phyloP scores from a whole-genome alignment of 2,329 filamentous ascomycete genomes.

The Hypoxylon sp. region DNA sequence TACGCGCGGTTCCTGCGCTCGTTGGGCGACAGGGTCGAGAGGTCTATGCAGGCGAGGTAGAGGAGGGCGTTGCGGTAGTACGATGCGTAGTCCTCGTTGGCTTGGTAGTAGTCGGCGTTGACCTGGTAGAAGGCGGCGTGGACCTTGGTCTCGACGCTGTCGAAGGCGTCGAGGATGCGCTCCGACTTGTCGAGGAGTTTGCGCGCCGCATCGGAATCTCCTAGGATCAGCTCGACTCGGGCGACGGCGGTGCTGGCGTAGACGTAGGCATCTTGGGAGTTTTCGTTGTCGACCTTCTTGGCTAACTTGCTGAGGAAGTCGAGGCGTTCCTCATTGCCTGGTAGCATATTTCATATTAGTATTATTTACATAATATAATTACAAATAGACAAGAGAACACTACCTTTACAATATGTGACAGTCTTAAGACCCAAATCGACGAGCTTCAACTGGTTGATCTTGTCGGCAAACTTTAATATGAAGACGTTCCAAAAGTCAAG shows the following conservation, averaged over 20 bases:
- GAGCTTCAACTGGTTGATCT: slow-evolving; percentile 98
- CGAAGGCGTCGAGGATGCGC: slow-evolving; percentile 87
- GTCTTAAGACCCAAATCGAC: slow-evolving; percentile 90
- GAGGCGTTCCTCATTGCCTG: slow-evolving; percentile 87
- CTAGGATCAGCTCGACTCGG: slow-evolving; percentile 82
- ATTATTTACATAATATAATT: slow-evolving; percentile 4
- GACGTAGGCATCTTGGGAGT: slow-evolving; percentile 94
- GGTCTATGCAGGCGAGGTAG: slow-evolving; percentile 94
- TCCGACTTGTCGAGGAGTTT: slow-evolving; percentile 89
- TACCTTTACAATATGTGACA: slow-evolving; percentile 83
- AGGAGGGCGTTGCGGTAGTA: slow-evolving; percentile 98
- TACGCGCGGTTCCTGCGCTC: slow-evolving; percentile 88
- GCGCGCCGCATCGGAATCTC: slow-evolving; percentile 82
- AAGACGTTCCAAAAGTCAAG: slow-evolving; percentile 93
- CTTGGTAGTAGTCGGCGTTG: slow-evolving; percentile 94
- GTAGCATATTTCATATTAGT: background rate
- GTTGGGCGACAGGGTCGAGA: slow-evolving; percentile 74
- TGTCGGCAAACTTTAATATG: slow-evolving; percentile 94
- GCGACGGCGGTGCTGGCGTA: slow-evolving; percentile 93
- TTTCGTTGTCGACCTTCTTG: slow-evolving; percentile 88
- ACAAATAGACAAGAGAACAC: too few species aligned
- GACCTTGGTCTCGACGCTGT: slow-evolving; percentile 93
- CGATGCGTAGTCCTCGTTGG: slow-evolving; percentile 89
- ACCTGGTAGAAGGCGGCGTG: slow-evolving; percentile 96
- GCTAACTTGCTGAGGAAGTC: slow-evolving; percentile 84